Evolutionary conservation across 495 filamentous ascomycete species (phyloP).

Genomic region (Haplographium delicatum): DNA sequence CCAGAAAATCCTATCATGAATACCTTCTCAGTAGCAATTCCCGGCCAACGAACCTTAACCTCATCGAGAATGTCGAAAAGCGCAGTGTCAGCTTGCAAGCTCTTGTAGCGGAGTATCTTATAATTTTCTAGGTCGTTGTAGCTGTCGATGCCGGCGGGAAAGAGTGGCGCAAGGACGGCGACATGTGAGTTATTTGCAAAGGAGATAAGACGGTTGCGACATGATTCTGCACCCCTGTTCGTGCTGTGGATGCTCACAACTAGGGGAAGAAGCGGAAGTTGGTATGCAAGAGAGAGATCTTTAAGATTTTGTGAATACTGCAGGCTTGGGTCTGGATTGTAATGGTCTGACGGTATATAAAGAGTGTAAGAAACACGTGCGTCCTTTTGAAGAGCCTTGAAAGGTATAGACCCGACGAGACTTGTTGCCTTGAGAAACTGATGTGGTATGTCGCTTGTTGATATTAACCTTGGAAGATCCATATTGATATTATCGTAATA

Average conservation of each 20-base stretch:
- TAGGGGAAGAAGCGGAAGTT: slow-evolving; percentile 23
- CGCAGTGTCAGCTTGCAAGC: slow-evolving; percentile 21
- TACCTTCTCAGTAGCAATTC: slow-evolving; percentile 26
- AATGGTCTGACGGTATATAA: neutral
- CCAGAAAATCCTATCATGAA: slow-evolving; percentile 29
- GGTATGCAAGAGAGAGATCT: neutral
- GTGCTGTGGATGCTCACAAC: slow-evolving; percentile 26
- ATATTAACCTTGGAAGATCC: neutral
- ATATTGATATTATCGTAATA: too few species aligned
- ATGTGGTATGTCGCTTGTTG: neutral
- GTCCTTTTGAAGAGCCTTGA: neutral
- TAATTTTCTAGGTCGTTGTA: slow-evolving; percentile 25
- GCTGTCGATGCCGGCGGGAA: slow-evolving; percentile 25
- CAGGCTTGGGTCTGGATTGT: neutral
- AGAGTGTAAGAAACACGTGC: neutral
- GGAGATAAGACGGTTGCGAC: slow-evolving; percentile 18
- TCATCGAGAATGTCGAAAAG: slow-evolving; percentile 26
- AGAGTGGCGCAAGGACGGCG: slow-evolving; percentile 24
- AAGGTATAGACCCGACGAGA: neutral
- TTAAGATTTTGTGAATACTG: neutral
- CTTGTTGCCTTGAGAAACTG: neutral
- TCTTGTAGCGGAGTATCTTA: slow-evolving; percentile 21
- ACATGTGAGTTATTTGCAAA: slow-evolving; percentile 21
- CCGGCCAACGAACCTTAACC: slow-evolving; percentile 22
- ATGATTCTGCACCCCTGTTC: slow-evolving; percentile 11